Conservation (phyloP, 108 stramenopile genomes). For the Ochromonas danica region DNA sequence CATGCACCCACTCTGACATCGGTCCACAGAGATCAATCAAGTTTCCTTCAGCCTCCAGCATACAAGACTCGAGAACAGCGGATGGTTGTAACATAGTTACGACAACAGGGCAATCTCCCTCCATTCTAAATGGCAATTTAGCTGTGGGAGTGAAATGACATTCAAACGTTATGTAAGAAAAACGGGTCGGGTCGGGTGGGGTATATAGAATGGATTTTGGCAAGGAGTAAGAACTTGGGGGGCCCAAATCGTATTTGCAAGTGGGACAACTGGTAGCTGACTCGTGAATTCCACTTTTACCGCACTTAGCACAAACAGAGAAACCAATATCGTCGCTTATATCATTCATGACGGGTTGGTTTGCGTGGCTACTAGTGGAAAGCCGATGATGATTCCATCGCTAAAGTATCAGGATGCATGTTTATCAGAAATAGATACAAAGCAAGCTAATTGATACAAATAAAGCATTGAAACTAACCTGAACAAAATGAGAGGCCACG, state of each 20-base stretch:
- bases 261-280: neutral
- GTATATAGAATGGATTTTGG: neutral
- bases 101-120: constrained; percentile 29
- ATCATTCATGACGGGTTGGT: neutral
- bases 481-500: constrained; percentile 24
- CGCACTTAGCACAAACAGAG: constrained; percentile 11
- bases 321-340: neutral
- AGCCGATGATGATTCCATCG: constrained; percentile 35
- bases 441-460: too few relatives aligned
- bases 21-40: constrained; percentile 2
- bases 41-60: neutral
- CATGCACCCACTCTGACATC: neutral
- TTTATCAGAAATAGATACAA: too few relatives aligned
- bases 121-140: constrained; percentile 6
- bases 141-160: neutral
- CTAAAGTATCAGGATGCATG: too few relatives aligned
- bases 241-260: constrained; percentile 27
- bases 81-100: neutral
- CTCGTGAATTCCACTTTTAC: neutral
- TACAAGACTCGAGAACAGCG: neutral
- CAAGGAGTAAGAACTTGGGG: neutral
- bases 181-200: neutral
- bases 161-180: constrained; percentile 8
- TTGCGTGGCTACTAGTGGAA: neutral
- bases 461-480: too few relatives aligned